Base-by-base conservation (phyloP, 2,329 filamentous ascomycete species). In the Botrytis hyacinthi region DNA sequence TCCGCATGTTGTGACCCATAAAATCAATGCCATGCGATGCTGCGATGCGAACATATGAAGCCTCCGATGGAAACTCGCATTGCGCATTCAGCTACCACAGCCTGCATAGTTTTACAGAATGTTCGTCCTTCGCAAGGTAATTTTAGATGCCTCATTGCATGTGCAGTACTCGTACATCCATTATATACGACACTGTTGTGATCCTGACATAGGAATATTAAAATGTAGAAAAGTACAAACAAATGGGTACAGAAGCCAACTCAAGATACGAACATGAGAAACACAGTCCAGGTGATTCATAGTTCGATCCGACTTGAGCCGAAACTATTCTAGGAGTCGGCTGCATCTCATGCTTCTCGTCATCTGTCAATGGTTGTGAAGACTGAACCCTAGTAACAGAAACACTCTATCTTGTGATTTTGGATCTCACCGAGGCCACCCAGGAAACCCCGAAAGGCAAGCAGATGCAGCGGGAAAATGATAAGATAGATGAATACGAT, bases 141-240 rank as follows among this genome's bases (percentile, higher is more conserved):
- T 32, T 69, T 69, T 57, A 57, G 66, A 69, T 42, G 66, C 66
- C 66, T 57, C 66, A 16, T 57, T 69, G 37, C 66, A 69, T 69
- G 66, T 57, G 66, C 51, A 8, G 66, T 42, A 57, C 48, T 57
- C 51, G 48, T 69, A 22, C 26, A 57, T 69, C 48, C 48, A 57
- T 42, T 22, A 14, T 14, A 40, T 57, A 57, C 51, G 51, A 57
- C 14, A 10, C 48, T 69, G 48, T 32, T 18, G 35, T 68, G 66
- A 57, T 68, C 35, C 4, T 57, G 26, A 68, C n/a, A 32, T 68
- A 37, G n/a, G 29, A 32, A 42, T 10, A 14, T n/a, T 51, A 26
- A 40, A 37, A 18, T 22, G 46, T 54, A 48, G 35, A 14, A 48
- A 54, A 54, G 35, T 54, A 57, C n/a, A n/a, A 32, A 12, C 66